These are phyloP conservation scores for Lathyrus sativus DNA, from an alignment of 306 rosid species.

Conservation along the genomic window DNA sequence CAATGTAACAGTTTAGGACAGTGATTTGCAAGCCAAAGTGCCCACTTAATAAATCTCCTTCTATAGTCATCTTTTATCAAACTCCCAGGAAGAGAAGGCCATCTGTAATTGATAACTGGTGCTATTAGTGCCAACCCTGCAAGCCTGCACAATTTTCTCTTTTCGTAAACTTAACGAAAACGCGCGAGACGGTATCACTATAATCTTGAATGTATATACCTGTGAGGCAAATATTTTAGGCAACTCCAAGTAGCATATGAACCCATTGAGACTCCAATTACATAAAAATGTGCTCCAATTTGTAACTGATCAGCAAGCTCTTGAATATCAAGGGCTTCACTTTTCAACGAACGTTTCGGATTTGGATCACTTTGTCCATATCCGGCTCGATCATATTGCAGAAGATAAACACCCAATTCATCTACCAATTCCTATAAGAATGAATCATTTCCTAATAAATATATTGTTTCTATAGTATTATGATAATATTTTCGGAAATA, in stretches of 20 bases:
- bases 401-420: constrained; percentile 74
- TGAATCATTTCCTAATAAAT: constrained; percentile 2
- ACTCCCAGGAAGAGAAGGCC: constrained; percentile 80
- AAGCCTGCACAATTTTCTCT: constrained; percentile 59
- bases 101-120: constrained; percentile 75
- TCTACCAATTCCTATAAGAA: constrained; percentile 68
- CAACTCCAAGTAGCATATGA: constrained; percentile 98
- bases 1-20: constrained; percentile 72
- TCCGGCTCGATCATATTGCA: constrained; percentile 83
- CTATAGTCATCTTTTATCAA: constrained; percentile 75
- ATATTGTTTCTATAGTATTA: too few relatives aligned
- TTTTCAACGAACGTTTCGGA: constrained; percentile 67
- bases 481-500: too few relatives aligned
- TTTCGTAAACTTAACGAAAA: neutral
- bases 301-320: constrained; percentile 80
- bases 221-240: constrained; percentile 78
- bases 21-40: constrained; percentile 64
- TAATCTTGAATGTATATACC: constrained; percentile 45
- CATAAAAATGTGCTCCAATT: constrained; percentile 73
- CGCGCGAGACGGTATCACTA: neutral
- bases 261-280: constrained; percentile 90
- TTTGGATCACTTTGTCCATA: constrained; percentile 94
- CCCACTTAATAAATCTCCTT: constrained; percentile 56
- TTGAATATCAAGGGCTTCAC: constrained; percentile 85
- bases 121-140: constrained; percentile 81